Evolutionary conservation across 2,329 filamentous ascomycete species (phyloP), one percentile per base, ranked within the genome.

Genomic region (Beauveria scarabaeidicola): DNA sequence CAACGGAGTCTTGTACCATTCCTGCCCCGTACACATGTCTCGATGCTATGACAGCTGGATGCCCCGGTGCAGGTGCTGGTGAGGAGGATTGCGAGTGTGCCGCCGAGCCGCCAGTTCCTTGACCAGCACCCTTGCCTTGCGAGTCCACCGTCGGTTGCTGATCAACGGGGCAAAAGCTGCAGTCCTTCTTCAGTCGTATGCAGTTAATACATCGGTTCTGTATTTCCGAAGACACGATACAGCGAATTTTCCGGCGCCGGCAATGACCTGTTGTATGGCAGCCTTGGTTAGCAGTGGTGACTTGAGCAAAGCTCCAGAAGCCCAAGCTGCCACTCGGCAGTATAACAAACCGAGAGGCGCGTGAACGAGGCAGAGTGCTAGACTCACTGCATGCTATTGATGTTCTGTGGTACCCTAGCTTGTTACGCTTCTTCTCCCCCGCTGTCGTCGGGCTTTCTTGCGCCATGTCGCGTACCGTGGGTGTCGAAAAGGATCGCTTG

Each of bases 341-440:
- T 5, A 10, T 19, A n/a, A 17, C 19, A 25, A 27, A 29, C 17
- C 17, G 41, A 5, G 15, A 29, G 23, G 17, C 21, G 15, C 9
- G 23, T 48, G 3, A 3, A 29, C 4, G 17, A 41, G 38, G 21
- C 9, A 29, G 10, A 23, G 15, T 2, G 5, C 10, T 10, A 10
- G 32, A 83, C 90, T 83, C 81, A 96, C 91, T 87, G 77, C 91
- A 96, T 66, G 91, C 91, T 67, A 95, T 89, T 50, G 90, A 92
- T 52, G 90, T 94, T 68, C 91, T 84, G 76, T 95, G 91, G 70
- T 96, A 96, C 43, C 91, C 91, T 63, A 96, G 79, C 74, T 94
- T 95, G 74, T 94, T 96, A 69, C 91, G 84, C 61, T 74, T 76
- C 69, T 77, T 80, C 56, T 80, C 77, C 43, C 69, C 72, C 23